Evolutionary conservation across 192 early-diverging fungal species (phyloP), one percentile per base, ranked within the genome.

Genomic region (Coemansia sp.): DNA sequence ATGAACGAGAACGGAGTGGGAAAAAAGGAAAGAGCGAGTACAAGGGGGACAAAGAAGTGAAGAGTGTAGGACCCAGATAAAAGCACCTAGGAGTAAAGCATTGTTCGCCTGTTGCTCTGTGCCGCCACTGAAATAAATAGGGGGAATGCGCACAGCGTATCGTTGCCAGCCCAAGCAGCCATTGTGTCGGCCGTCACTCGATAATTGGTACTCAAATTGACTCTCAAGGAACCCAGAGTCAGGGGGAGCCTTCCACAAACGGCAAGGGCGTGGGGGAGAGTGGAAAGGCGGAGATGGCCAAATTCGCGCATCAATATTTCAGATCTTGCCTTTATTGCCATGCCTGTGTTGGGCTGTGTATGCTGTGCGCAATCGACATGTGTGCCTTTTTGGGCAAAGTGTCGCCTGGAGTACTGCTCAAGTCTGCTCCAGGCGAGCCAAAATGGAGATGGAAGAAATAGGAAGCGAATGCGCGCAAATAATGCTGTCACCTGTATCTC

Each of bases 181-280:
- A 58, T 58, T 58, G 55, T 58, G 27, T 58, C 29, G 55, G 29
- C 31, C 31, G 55, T 58, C 55, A 32, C 55, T 58, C 55, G 15
- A 58, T 58, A 58, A 58, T 31, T 58, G 55, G 55, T 58, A 58
- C 55, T 58, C 27, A 58, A 34, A 58, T 34, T 58, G 55, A 58
- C 55, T 34, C 31, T 58, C 55, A n/a, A 6, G 29, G 23, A 12
- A 8, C 50, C 45, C 45, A 17, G 19, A 48, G 6, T 48, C 50
- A 21, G n/a, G 45, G n/a, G 15, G 15, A 21, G 45, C n/a, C 45
- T 48, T 21, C 45, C 45, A 55, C 11, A 55, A 55, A 29, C 25
- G 23, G n/a, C 51, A 55, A 55, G 14, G 39, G 39, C 39, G 12
- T 15, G 14, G 12, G 39, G 14, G 27, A 4, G 12, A 48, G 19